Evolutionary conservation across 2,329 filamentous ascomycete species (phyloP), one percentile per base, ranked within the genome.

Genomic region (Fusarium mundagurra): DNA sequence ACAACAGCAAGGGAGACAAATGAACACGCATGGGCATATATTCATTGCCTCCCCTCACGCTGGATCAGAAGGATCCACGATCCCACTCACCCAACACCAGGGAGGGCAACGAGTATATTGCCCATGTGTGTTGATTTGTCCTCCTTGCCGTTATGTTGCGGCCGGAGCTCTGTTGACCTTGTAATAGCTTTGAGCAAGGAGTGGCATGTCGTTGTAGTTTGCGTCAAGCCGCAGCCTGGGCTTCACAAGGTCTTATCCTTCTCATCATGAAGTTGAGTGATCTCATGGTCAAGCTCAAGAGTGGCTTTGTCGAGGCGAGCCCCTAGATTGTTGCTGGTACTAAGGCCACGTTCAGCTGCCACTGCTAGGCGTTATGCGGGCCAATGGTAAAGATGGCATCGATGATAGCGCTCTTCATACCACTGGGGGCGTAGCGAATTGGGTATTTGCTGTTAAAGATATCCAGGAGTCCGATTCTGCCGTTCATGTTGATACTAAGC

Each of bases 361-460:
- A 65, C 41, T 72, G 68, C 29, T 65, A 55, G 13, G 65, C 55
- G 17, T 16, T n/a, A 1, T 51, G 64, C 6, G 60, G 70, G 27
- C 59, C 57, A 1, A 55, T 36, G n/a, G 68, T 33, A 17, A 50
- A 2, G 10, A 53, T 3, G 22, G 47, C 58, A 6, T 29, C n/a
- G 22, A n/a, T 29, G 6, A 10, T 17, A 17, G 24, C 4, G 17
- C 34, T 10, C 6, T 27, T 31, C 3, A 51, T 55, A 5, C n/a
- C 14, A 2, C 24, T 27, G 4, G 50, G 8, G 8, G 53, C n/a
- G 39, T 63, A 66, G 2, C 55, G 65, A 13, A 70, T 48, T 3
- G 36, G 39, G 4, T 8, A 45, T 2, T 53, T 20, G 14, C 24
- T 31, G 62, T n/a, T 34, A 5, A 3, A 31, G 5, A 17, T 8